These are phyloP conservation scores for Rossbeevera mucosa DNA, from an alignment of 768 basidiomycete species.

Conservation along the genomic window DNA sequence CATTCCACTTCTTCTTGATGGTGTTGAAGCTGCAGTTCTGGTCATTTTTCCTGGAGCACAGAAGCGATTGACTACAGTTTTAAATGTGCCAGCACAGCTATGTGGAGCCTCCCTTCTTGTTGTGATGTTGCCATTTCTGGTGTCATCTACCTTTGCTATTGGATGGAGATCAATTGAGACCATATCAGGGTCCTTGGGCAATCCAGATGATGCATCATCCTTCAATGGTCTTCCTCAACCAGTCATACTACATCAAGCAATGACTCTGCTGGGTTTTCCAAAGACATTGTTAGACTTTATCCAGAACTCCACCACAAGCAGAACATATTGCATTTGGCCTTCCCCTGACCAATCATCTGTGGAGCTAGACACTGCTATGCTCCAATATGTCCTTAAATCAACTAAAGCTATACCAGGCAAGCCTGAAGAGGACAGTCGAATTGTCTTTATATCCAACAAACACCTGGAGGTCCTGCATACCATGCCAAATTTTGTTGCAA, in stretches of 20 bases:
- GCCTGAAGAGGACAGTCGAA: conserved; percentile 37
- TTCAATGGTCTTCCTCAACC: conserved; percentile 5
- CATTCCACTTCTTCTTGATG: conserved; percentile 45
- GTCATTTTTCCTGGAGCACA: conserved; percentile 48
- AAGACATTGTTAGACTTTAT: conserved; percentile 45
- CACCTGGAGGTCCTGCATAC: conserved; percentile 46
- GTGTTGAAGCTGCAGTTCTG: conserved; percentile 45
- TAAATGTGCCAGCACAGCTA: conserved; percentile 38
- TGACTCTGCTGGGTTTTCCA: conserved; percentile 43
- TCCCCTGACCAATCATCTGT: conserved; percentile 24
- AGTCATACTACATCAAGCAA: conserved; percentile 22
- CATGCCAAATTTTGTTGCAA: conserved; percentile 46
- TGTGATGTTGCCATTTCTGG: conserved; percentile 24
- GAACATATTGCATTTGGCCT: conserved; percentile 49
- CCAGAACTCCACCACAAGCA: conserved; percentile 27
- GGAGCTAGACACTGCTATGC: conserved; percentile 40
- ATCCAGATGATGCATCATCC: neutral
- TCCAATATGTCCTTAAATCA: conserved; percentile 42
- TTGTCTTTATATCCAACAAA: conserved; percentile 65
- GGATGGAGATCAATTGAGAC: conserved; percentile 14
- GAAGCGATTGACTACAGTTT: conserved; percentile 30
- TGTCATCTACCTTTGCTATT: conserved; percentile 15
- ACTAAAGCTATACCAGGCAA: conserved; percentile 39
- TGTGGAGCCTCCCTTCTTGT: conserved; percentile 19
- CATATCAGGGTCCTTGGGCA: conserved; percentile 4